phyloP scores from a whole-genome alignment of 2,329 filamentous ascomycete species.

The Stemphylium beticola region DNA sequence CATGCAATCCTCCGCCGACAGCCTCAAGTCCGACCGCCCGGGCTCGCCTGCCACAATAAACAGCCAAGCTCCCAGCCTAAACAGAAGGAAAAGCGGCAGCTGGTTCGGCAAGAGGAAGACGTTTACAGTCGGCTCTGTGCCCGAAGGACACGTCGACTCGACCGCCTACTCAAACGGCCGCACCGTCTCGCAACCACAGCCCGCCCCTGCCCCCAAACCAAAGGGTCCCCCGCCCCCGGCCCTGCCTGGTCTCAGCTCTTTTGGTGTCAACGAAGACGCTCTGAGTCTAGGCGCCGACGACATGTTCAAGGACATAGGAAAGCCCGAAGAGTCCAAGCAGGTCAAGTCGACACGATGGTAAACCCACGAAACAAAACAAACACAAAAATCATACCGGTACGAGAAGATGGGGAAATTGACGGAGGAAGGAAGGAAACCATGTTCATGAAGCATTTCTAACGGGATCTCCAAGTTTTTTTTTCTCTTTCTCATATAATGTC shows the following conservation, averaged over 20 bases:
- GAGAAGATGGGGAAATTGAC: neutral
- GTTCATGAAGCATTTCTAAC: slow-evolving; percentile 37
- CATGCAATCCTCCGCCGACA: slow-evolving; percentile 46
- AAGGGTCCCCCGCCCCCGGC: slow-evolving; percentile 50
- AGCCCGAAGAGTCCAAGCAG: neutral
- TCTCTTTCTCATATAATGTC: slow-evolving; percentile 31
- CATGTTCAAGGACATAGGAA: slow-evolving; percentile 49
- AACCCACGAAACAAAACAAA: neutral
- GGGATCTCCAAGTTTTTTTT: slow-evolving; percentile 30
- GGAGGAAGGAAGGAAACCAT: slow-evolving; percentile 11
- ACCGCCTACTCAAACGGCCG: slow-evolving; percentile 29
- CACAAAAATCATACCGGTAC: neutral
- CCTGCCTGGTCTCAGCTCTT: slow-evolving; percentile 47
- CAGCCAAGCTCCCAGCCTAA: slow-evolving; percentile 39
- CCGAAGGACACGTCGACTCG: slow-evolving; percentile 40
- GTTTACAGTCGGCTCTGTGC: slow-evolving; percentile 41
- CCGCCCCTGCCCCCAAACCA: slow-evolving; percentile 24
- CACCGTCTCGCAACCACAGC: slow-evolving; percentile 22
- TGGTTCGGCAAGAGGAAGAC: slow-evolving; percentile 51
- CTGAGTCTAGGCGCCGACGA: slow-evolving; percentile 45
- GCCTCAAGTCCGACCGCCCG: slow-evolving; percentile 45
- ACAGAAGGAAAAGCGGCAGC: slow-evolving; percentile 47
- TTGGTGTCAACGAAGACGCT: slow-evolving; percentile 45
- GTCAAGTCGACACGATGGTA: slow-evolving; percentile 31
- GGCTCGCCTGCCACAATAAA: slow-evolving; percentile 45